phyloP scores from a whole-genome alignment of 2,329 filamentous ascomycete genomes.

The Epichloe scottii region DNA sequence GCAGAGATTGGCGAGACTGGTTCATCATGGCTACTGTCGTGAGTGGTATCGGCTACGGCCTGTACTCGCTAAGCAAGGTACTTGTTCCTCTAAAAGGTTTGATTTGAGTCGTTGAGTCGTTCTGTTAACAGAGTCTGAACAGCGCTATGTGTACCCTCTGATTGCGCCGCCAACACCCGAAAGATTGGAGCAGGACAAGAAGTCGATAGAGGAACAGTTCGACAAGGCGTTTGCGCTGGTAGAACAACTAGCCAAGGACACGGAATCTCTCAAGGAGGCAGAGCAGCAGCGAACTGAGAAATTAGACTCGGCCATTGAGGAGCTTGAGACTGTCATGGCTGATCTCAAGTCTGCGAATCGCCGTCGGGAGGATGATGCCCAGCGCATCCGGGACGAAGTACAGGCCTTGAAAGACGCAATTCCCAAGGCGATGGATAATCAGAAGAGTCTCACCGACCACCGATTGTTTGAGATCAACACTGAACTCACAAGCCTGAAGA shows the following conservation, averaged over 20 bases:
- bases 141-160: slow-evolving; percentile 85
- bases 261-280: slow-evolving; percentile 71
- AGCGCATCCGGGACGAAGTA: slow-evolving; percentile 77
- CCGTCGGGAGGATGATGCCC: slow-evolving; percentile 75
- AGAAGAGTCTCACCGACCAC: slow-evolving; percentile 72
- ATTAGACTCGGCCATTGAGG: slow-evolving; percentile 66
- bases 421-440: slow-evolving; percentile 75
- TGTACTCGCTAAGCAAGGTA: slow-evolving; percentile 82
- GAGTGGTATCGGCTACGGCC: slow-evolving; percentile 75
- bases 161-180: slow-evolving; percentile 89
- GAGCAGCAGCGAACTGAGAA: slow-evolving; percentile 76
- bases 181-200: slow-evolving; percentile 88
- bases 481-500: slow-evolving; percentile 88
- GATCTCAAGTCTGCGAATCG: slow-evolving; percentile 73
- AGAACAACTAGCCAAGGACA: slow-evolving; percentile 86
- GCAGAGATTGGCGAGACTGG: slow-evolving; percentile 94
- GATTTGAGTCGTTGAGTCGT: neutral
- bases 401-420: slow-evolving; percentile 71
- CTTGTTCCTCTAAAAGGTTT: slow-evolving; percentile 2
- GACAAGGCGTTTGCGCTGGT: slow-evolving; percentile 82
- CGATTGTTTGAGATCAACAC: slow-evolving; percentile 73
- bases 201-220: slow-evolving; percentile 84
- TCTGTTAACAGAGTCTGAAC: slow-evolving; percentile 1
- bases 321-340: slow-evolving; percentile 71
- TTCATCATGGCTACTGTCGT: slow-evolving; percentile 99